A percentile compares a stretch with the other conserved stretches of the same genome.
Conservation (phyloP, 305 asterid species). For the Euphrasia arctica region DNA sequence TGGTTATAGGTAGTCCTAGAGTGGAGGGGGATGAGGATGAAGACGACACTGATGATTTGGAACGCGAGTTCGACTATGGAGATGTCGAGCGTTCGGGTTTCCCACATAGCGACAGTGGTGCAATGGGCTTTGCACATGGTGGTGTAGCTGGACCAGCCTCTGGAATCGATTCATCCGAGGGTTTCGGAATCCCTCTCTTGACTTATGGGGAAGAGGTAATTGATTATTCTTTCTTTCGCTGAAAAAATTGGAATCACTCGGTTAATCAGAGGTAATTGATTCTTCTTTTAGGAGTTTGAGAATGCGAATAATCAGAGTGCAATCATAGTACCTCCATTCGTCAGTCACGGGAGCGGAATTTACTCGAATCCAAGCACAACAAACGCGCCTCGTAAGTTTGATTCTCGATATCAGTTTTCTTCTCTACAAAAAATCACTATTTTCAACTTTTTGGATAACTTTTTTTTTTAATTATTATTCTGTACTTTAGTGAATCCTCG, state of each 20-base stretch:
- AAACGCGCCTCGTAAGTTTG: constrained; percentile 43
- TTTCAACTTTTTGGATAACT: neutral
- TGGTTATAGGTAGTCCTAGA: constrained; percentile 67
- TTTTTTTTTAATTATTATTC: constrained; percentile 7
- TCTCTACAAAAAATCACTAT: neutral
- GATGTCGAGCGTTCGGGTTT: constrained; percentile 34
- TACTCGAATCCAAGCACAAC: constrained; percentile 43
- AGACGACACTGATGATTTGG: constrained; percentile 73
- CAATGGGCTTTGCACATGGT: constrained; percentile 32
- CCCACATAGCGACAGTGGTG: constrained; percentile 27
- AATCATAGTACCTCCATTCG: constrained; percentile 57
- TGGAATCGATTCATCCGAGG: constrained; percentile 28
- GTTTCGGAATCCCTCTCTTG: neutral
- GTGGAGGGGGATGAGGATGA: constrained; percentile 98
- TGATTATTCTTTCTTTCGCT: neutral
- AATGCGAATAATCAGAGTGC: constrained; percentile 52
- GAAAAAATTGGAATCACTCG: neutral
- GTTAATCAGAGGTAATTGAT: constrained; percentile 7
- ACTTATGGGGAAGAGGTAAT: constrained; percentile 2
- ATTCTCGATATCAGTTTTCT: constrained; percentile 20
- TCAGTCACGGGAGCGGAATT: constrained; percentile 31
- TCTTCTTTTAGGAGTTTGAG: constrained; percentile 45
- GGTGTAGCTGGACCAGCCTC: constrained; percentile 39
- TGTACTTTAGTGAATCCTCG: constrained; percentile 53
- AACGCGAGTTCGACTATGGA: constrained; percentile 67